Evolutionary conservation across 139 green algal species (phyloP).

Genomic region (Ulvella scutata): DNA sequence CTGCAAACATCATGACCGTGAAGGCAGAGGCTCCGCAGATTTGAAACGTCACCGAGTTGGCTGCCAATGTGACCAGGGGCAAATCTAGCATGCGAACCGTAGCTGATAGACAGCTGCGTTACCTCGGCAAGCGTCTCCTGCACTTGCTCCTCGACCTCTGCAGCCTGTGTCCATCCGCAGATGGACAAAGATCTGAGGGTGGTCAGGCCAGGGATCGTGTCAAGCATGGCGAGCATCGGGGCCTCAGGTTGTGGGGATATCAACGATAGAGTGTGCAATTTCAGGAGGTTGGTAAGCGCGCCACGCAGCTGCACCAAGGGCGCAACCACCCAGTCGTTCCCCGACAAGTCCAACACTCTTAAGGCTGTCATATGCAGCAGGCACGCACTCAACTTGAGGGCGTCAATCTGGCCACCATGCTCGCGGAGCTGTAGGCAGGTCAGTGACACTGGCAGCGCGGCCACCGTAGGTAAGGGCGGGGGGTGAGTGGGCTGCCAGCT

Average conservation of each 20-base stretch:
- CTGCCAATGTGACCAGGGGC: not conserved
- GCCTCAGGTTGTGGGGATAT: not conserved
- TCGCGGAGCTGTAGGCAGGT: not conserved
- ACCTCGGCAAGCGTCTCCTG: not conserved
- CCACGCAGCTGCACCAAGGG: not conserved
- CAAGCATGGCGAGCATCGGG: not conserved
- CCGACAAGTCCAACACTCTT: not conserved
- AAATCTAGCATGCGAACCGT: not conserved
- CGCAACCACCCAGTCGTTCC: not conserved
- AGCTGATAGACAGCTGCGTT: not conserved
- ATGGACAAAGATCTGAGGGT: not conserved
- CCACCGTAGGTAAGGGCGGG: not conserved
- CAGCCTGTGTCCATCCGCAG: not conserved
- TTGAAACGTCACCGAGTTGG: not conserved
- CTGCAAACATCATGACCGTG: not conserved
- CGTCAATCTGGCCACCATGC: not conserved
- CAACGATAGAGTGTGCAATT: not conserved
- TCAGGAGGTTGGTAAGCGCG: not conserved
- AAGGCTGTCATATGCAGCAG: not conserved
- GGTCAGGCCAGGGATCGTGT: not conserved
- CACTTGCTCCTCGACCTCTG: not conserved
- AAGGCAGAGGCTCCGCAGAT: not conserved
- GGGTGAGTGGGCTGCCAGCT: not conserved
- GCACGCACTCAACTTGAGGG: not conserved
- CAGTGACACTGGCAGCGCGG: not conserved